phyloP scores from a whole-genome alignment of 768 basidiomycete species.

The Naematelia aurantialba region DNA sequence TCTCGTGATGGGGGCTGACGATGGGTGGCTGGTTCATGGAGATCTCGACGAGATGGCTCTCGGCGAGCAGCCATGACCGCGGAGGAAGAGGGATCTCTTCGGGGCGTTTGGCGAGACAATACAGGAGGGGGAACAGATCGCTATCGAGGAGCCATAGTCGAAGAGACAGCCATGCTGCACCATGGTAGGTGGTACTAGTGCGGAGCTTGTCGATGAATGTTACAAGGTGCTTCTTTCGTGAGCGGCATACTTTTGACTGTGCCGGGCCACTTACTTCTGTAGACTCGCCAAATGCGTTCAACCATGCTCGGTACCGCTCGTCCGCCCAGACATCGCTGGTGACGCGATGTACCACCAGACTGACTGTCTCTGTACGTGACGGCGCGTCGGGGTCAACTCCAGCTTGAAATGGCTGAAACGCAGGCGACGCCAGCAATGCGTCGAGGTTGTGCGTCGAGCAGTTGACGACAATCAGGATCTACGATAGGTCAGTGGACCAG shows the following conservation, averaged over 20 bases:
- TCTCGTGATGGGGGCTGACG: conserved; percentile 18
- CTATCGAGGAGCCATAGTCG: conserved; percentile 68
- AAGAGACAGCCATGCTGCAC: conserved; percentile 65
- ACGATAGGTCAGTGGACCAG: not conserved
- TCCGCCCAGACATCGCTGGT: conserved; percentile 70
- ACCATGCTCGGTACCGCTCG: conserved; percentile 65
- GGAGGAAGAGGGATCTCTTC: conserved; percentile 53
- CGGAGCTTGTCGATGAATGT: not conserved
- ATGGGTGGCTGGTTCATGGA: conserved; percentile 20
- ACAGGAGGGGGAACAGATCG: conserved; percentile 68
- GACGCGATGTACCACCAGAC: conserved; percentile 62
- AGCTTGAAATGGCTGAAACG: conserved; percentile 23
- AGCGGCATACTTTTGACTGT: not conserved
- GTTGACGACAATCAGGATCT: conserved; percentile 61
- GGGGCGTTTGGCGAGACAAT: conserved; percentile 29
- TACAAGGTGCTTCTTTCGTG: conserved; percentile 59
- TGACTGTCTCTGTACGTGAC: conserved; percentile 50
- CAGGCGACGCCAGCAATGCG: conserved; percentile 13
- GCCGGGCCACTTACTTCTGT: conserved; percentile 58
- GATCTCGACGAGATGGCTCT: conserved; percentile 31
- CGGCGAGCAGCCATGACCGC: conserved; percentile 53
- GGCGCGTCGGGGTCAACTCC: not conserved
- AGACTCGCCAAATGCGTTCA: conserved; percentile 62
- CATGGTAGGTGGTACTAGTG: not conserved
- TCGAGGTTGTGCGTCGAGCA: conserved; percentile 56